phyloP scores from a whole-genome alignment of 2,329 filamentous ascomycete genomes.

The Fusarium camptoceras region DNA sequence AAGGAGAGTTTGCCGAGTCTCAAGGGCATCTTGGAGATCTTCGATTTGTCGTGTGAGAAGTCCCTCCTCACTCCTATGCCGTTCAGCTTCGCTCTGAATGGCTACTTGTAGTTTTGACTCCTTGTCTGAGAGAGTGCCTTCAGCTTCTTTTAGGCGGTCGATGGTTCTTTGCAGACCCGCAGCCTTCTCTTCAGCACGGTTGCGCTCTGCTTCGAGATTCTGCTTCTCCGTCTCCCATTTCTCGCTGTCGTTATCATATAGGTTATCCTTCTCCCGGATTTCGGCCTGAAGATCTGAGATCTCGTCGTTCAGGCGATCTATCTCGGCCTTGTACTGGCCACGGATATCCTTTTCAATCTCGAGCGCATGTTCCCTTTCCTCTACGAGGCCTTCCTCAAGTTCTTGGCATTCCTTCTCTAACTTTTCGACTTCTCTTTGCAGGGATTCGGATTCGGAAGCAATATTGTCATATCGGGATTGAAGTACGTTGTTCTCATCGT shows the following conservation, averaged over 20 bases:
- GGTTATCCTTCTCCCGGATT: conserved; percentile 75
- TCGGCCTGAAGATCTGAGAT: conserved; percentile 73
- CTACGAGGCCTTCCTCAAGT: conserved; percentile 61
- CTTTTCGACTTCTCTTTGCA: conserved; percentile 72
- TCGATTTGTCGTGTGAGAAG: conserved; percentile 78
- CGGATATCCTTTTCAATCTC: conserved; percentile 71
- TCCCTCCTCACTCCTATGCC: conserved; percentile 78
- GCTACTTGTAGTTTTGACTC: conserved; percentile 75
- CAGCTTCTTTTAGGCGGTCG: conserved; percentile 74
- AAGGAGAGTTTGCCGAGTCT: conserved; percentile 72
- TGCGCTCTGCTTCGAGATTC: conserved; percentile 72
- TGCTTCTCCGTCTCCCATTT: conserved; percentile 76
- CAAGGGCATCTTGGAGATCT: conserved; percentile 77
- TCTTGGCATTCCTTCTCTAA: conserved; percentile 61
- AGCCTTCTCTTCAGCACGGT: conserved; percentile 75
- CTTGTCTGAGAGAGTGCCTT: conserved; percentile 74
- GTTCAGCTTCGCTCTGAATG: conserved; percentile 76
- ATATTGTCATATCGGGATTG: conserved; percentile 76
- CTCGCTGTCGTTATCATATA: conserved; percentile 77
- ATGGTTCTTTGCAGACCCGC: conserved; percentile 76
- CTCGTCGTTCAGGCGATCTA: conserved; percentile 66
- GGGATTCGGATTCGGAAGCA: conserved; percentile 71
- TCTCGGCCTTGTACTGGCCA: conserved; percentile 57
- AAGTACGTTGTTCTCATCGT: conserved; percentile 76
- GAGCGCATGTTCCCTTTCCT: conserved; percentile 68